Evolutionary conservation across 2,329 filamentous ascomycete species (phyloP).

Genomic region (Apiospora arundinis): DNA sequence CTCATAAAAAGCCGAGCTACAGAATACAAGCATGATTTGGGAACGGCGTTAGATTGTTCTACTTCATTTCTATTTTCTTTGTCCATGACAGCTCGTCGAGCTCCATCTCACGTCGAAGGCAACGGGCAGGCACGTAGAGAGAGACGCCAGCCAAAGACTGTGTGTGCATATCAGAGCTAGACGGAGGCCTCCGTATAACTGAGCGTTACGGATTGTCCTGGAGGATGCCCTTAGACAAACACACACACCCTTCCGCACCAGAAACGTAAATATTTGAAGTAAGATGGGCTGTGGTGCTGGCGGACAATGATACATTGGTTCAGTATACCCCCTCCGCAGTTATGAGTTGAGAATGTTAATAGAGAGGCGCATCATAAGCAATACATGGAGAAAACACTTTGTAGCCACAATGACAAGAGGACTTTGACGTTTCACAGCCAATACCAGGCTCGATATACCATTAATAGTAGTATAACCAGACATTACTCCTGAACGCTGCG

Average conservation of each 20-base stretch:
- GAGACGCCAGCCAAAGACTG: too few species aligned
- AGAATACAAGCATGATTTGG: background rate
- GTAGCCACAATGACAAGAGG: background rate
- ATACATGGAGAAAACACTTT: background rate
- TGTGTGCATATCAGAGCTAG: too few species aligned
- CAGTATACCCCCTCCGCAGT: background rate
- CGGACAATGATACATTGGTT: background rate
- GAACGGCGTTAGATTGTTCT: background rate
- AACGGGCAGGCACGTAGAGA: background rate
- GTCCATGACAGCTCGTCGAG: too few species aligned
- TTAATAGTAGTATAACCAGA: background rate
- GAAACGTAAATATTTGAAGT: background rate
- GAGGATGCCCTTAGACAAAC: background rate
- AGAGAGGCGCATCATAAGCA: background rate
- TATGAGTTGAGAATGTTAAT: background rate
- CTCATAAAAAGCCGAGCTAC: background rate
- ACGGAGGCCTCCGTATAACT: background rate
- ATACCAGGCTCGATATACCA: background rate
- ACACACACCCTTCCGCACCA: background rate
- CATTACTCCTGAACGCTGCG: slow-evolving; percentile 8
- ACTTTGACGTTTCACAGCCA: background rate
- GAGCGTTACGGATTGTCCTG: background rate
- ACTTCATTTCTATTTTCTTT: background rate
- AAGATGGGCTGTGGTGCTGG: background rate
- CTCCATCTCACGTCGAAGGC: background rate